Conservation (phyloP, 1,284 basidiomycete species). For the Fistulinella staudtii region DNA sequence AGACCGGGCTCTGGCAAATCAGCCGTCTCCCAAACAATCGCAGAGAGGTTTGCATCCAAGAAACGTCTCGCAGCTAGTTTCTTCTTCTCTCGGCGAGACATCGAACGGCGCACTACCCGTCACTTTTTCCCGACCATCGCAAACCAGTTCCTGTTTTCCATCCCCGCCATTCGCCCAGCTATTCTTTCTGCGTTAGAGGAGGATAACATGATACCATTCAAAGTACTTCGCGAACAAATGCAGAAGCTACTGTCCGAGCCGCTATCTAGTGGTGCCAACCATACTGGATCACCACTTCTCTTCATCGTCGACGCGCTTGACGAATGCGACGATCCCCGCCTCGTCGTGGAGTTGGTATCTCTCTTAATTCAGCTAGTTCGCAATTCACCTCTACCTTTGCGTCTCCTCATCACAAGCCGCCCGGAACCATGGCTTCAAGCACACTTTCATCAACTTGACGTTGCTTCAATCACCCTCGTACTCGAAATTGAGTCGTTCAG, state of each 20-base stretch:
- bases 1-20: conserved; percentile 24
- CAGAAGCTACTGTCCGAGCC: conserved; percentile 16
- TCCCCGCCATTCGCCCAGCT: conserved; percentile 12
- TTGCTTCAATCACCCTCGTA: conserved; percentile 2
- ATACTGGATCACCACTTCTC: conserved; percentile 7
- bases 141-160: conserved; percentile 12
- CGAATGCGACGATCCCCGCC: conserved; percentile 20
- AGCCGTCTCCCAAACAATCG: conserved; percentile 19
- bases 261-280: conserved; percentile 2
- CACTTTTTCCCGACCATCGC: conserved; percentile 20
- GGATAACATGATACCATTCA: conserved; percentile 16
- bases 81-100: conserved; percentile 22
- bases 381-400: conserved; percentile 8
- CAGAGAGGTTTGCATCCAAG: conserved; percentile 17
- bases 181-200: conserved; percentile 10
- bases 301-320: conserved; percentile 23
- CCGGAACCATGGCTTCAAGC: conserved; percentile 20
- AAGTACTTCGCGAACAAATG: conserved; percentile 19
- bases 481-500: conserved; percentile 20
- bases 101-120: conserved; percentile 15
- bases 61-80: conserved; percentile 21
- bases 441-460: conserved; percentile 7
- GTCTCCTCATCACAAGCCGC: conserved; percentile 16
- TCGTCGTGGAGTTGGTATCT: conserved; percentile 7
- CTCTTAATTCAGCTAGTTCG: conserved; percentile 9